These are phyloP conservation scores for Articulospora tetracladia DNA, from an alignment of 495 filamentous ascomycete genomes.

Conservation along the genomic window DNA sequence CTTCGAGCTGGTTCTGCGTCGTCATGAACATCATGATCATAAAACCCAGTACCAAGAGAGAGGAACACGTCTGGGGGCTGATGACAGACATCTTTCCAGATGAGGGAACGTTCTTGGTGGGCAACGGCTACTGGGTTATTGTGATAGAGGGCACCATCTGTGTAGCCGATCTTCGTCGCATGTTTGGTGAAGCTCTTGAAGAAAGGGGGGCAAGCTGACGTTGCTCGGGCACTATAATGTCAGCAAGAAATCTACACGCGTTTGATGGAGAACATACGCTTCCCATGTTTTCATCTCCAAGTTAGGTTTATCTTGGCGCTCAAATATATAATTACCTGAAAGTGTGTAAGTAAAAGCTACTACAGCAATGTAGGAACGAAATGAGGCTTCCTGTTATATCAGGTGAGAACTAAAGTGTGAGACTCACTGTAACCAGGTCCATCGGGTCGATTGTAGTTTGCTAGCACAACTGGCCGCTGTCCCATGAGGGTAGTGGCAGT, in stretches of 20 bases:
- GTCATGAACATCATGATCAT: slow-evolving; percentile 7
- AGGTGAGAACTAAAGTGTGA: background rate
- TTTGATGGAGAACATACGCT: slow-evolving; percentile 31
- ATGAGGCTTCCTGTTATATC: no score
- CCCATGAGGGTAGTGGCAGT: slow-evolving; percentile 37
- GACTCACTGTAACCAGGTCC: slow-evolving; percentile 11
- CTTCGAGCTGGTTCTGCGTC: background rate
- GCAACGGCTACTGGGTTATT: slow-evolving; percentile 46
- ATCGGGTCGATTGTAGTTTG: slow-evolving; percentile 48
- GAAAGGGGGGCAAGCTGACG: slow-evolving; percentile 43
- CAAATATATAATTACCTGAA: slow-evolving; percentile 33
- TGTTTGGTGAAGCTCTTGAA: slow-evolving; percentile 43
- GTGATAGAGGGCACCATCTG: slow-evolving; percentile 41
- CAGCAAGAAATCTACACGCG: slow-evolving; percentile 7
- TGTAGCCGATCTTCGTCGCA: slow-evolving; percentile 32
- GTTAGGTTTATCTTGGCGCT: slow-evolving; percentile 36
- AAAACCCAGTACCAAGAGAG: slow-evolving; percentile 39
- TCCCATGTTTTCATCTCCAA: slow-evolving; percentile 46
- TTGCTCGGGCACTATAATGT: slow-evolving; percentile 36
- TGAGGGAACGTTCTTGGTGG: slow-evolving; percentile 40
- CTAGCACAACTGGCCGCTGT: slow-evolving; percentile 36
- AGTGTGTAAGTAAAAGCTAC: background rate
- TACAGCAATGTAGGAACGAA: no score
- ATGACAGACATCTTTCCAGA: slow-evolving; percentile 39
- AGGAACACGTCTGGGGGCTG: slow-evolving; percentile 42